Percentiles rank a stretch among this genome's conserved stretches.
These are phyloP conservation scores for Termitomyces sp. DNA, from an alignment of 768 basidiomycete genomes.

Conservation along the genomic window DNA sequence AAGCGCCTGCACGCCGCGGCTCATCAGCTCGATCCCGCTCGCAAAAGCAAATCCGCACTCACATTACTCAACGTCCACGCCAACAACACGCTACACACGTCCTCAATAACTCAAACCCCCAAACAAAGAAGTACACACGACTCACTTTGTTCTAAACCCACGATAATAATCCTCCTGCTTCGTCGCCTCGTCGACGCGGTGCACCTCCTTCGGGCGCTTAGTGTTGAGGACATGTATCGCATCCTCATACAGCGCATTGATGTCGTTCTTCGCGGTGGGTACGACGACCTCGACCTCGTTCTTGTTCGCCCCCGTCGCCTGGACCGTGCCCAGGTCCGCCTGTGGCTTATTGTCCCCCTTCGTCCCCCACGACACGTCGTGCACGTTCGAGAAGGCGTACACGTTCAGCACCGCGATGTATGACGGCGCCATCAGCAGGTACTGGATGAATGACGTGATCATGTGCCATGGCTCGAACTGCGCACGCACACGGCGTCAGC, in stretches of 20 bases:
- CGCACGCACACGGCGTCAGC: not conserved
- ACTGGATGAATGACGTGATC: slow-evolving; percentile 95
- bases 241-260: slow-evolving; percentile 86
- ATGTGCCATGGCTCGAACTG: slow-evolving; percentile 98
- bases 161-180: slow-evolving; percentile 85
- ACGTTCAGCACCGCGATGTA: slow-evolving; percentile 94
- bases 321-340: slow-evolving; percentile 68
- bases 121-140: slow-evolving; percentile 3
- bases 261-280: slow-evolving; percentile 84
- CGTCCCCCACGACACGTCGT: slow-evolving; percentile 94
- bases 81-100: slow-evolving; percentile 42
- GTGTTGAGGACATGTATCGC: slow-evolving; percentile 76
- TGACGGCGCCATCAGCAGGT: slow-evolving; percentile 85
- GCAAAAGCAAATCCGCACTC: slow-evolving; percentile 10
- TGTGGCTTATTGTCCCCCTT: slow-evolving; percentile 88
- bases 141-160: slow-evolving; percentile 85
- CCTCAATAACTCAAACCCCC: slow-evolving; percentile 26
- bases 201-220: slow-evolving; percentile 70
- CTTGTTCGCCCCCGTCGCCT: slow-evolving; percentile 34
- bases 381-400: slow-evolving; percentile 84
- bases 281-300: slow-evolving; percentile 85
- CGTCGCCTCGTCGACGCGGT: slow-evolving; percentile 54
- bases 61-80: slow-evolving; percentile 89
- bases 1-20: slow-evolving; percentile 37
- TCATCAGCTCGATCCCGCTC: not conserved